These are phyloP conservation scores for Cucurbita pepo DNA, from an alignment of 306 rosid species.

Conservation along the genomic window DNA sequence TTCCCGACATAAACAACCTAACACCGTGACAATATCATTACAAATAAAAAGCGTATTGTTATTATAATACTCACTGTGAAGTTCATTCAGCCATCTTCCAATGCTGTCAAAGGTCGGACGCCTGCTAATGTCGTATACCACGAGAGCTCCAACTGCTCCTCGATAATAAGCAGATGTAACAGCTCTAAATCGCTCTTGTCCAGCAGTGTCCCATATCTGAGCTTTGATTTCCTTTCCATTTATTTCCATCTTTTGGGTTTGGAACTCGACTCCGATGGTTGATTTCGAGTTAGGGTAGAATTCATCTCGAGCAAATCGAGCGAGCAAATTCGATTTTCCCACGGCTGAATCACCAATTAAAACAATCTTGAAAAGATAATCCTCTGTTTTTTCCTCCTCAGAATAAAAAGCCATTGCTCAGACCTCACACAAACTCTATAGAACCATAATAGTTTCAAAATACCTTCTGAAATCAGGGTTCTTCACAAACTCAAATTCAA, in stretches of 20 bases:
- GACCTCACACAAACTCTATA: not conserved
- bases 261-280: constrained; percentile 89
- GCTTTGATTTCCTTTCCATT: constrained; percentile 83
- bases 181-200: constrained; percentile 88
- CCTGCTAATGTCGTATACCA: constrained; percentile 74
- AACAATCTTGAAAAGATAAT: constrained; percentile 90
- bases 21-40: not conserved
- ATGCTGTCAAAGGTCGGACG: constrained; percentile 78
- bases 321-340: constrained; percentile 83
- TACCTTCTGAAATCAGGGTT: constrained; percentile 21
- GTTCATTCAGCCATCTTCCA: constrained; percentile 82
- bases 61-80: constrained; percentile 46
- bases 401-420: constrained; percentile 2
- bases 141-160: constrained; percentile 87
- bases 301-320: constrained; percentile 85
- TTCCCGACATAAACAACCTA: not conserved
- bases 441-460: constrained; percentile 5
- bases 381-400: constrained; percentile 74
- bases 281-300: constrained; percentile 85
- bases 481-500: constrained; percentile 15
- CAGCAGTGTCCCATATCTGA: constrained; percentile 92
- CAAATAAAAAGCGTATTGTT: not conserved
- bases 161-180: constrained; percentile 85
- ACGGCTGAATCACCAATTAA: constrained; percentile 85
- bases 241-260: constrained; percentile 69